Evolutionary conservation across 2,329 filamentous ascomycete species (phyloP).

Genomic region (Penicillium hordei): DNA sequence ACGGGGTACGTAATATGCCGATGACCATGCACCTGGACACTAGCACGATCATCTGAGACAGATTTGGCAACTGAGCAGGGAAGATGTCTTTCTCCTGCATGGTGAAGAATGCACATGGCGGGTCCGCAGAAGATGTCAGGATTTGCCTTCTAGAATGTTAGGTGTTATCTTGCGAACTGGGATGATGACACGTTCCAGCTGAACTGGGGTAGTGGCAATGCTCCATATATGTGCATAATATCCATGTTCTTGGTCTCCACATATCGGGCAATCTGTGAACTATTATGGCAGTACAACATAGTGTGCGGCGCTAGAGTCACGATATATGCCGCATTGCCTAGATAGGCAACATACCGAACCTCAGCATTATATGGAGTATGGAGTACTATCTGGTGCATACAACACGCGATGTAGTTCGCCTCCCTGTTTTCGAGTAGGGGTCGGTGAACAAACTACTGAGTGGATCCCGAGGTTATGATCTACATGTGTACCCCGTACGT

Average conservation of each 20-base stretch:
- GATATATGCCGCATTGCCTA: not conserved
- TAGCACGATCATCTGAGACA: not conserved
- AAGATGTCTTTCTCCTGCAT: not conserved
- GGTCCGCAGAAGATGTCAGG: not conserved
- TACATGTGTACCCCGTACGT: not conserved
- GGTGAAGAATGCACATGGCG: slow-evolving; percentile 3
- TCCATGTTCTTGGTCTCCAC: not conserved
- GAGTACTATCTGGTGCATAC: not conserved
- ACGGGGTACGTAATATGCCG: not conserved
- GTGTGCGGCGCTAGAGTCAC: not conserved
- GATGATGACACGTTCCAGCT: not conserved
- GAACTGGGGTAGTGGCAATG: not conserved
- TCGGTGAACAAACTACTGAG: not conserved
- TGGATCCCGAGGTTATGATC: not conserved
- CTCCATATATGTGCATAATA: not conserved
- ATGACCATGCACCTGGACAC: not conserved
- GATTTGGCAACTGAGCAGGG: not conserved
- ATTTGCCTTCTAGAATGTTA: not conserved
- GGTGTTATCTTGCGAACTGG: not conserved
- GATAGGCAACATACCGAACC: not conserved
- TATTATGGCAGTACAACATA: not conserved
- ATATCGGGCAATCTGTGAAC: not conserved
- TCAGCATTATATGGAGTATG: not conserved
- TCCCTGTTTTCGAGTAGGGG: not conserved
- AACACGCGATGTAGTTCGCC: not conserved